Evolutionary conservation across 2,329 filamentous ascomycete species (phyloP).

Genomic region (Metarhizium humberi): DNA sequence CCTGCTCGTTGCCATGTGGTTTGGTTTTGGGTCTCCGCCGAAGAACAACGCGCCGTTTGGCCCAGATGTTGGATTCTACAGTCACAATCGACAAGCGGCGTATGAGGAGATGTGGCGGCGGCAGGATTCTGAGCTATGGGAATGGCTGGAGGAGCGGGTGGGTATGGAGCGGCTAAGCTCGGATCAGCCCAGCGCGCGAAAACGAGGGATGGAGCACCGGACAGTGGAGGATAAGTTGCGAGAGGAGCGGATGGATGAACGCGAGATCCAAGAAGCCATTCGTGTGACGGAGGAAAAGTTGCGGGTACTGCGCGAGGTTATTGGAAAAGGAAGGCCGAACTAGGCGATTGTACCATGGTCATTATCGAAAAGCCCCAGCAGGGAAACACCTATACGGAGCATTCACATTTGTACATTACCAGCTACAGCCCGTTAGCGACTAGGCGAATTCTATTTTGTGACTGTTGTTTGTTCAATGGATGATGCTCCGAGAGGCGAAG

Average conservation of each 20-base stretch:
- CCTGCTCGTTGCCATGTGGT: conserved; percentile 66
- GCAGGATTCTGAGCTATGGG: conserved; percentile 85
- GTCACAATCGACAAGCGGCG: conserved; percentile 62
- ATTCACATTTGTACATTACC: conserved; percentile 3
- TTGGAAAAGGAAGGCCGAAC: conserved; percentile 35
- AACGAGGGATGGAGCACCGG: conserved; percentile 42
- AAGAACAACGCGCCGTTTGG: conserved; percentile 28
- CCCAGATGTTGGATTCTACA: conserved; percentile 19
- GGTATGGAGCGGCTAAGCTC: conserved; percentile 53
- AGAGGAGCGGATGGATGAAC: conserved; percentile 56
- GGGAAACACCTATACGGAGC: conserved; percentile 4
- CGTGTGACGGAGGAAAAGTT: conserved; percentile 80
- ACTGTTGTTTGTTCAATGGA: background rate
- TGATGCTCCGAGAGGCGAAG: too few relatives aligned
- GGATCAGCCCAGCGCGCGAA: conserved; percentile 27
- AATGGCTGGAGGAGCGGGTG: conserved; percentile 83
- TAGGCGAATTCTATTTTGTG: conserved; percentile 2
- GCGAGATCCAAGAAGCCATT: conserved; percentile 72
- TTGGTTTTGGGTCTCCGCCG: conserved; percentile 48
- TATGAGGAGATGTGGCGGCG: conserved; percentile 90
- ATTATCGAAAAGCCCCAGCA: conserved; percentile 9
- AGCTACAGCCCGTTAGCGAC: conserved; percentile 1
- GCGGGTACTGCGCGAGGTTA: conserved; percentile 62
- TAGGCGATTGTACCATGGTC: background rate
- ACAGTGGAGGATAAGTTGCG: conserved; percentile 51